Evolutionary conservation across 2,329 filamentous ascomycete species (phyloP), one percentile per base, ranked within the genome.

Genomic region (Hypoxylon sp.): DNA sequence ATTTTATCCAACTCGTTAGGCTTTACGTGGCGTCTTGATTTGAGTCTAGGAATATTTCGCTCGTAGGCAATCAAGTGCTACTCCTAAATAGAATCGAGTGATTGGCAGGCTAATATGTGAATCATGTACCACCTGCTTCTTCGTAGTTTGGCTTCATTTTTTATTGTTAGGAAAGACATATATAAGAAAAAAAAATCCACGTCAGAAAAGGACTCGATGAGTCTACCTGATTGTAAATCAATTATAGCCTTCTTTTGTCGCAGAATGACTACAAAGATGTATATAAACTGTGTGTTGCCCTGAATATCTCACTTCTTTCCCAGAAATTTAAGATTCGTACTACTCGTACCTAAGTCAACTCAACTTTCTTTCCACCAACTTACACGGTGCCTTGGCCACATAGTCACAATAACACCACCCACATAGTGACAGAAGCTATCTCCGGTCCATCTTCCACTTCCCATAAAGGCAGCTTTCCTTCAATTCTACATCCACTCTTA

Each of bases 21-120:
- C 11, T 31, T 31, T 47, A 61, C 58, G 58, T 61, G 48, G 37
- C 37, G 39, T 22, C 19, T 19, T 10, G 54, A n/a, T 44, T 19
- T 46, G 44, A 39, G 3, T 17, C 24, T 29, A 17, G 9, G 9
- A 14, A 57, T 24, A 35, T 11, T 31, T 22, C 33, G 26, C 22
- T 44, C 35, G 6, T 17, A 5, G 42, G 42, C 54, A 57, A 57
- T 47, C 54, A 47, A 52, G 42, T 31, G 39, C 22, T 6, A 46
- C 53, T 22, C 54, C 22, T 35, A 17, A n/a, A 17, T 44, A 14
- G 31, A 14, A 8, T 29, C n/a, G 33, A 57, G 39, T 19, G 39
- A 33, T 47, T 44, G 39, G 11, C 9, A n/a, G 17, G 17, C 39
- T 10, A 17, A n/a, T 22, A 37, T 44, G 39, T 19, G 17, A 44